These are phyloP conservation scores for Cladochytrium replicatum DNA, from an alignment of 192 early-diverging fungal species.

Conservation along the genomic window DNA sequence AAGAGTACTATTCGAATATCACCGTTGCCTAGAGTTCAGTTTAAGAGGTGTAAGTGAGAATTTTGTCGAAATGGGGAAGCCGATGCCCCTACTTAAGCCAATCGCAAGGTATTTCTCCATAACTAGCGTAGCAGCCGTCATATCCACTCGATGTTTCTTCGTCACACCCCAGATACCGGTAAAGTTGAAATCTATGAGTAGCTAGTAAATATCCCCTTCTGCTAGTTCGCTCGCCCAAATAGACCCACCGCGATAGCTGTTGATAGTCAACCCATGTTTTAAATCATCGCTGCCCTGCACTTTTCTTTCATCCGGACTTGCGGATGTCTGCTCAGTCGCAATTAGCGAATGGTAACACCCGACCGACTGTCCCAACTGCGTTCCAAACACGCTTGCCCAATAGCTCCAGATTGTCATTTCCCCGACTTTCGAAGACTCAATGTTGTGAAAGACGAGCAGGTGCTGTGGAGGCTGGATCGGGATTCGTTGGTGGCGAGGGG, in stretches of 20 bases:
- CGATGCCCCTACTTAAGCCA: slow-evolving; percentile 45
- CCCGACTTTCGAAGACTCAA: background rate
- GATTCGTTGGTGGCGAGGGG: background rate
- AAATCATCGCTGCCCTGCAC: background rate
- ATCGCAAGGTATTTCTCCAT: slow-evolving; percentile 51
- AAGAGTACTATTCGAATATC: slow-evolving; percentile 46
- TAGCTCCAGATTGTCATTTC: background rate
- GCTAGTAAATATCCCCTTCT: background rate
- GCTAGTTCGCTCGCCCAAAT: background rate
- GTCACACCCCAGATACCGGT: slow-evolving; percentile 24
- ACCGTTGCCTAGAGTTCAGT: slow-evolving; percentile 42
- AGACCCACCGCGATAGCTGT: background rate
- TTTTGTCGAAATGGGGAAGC: background rate
- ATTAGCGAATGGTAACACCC: background rate
- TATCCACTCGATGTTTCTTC: slow-evolving; percentile 9
- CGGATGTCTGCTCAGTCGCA: background rate
- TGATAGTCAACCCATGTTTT: background rate
- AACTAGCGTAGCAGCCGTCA: slow-evolving; percentile 39
- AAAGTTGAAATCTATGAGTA: slow-evolving; percentile 7
- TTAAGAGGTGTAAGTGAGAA: background rate
- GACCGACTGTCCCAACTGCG: background rate
- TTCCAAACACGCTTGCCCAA: background rate
- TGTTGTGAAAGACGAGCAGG: background rate
- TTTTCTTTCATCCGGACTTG: background rate
- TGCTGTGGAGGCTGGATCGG: background rate